Percentiles rank a stretch among this genome's conserved stretches.
These are phyloP conservation scores for Brachypodium distachyon DNA, from an alignment of 202 grass and related monocot species.

Conservation along the genomic window DNA sequence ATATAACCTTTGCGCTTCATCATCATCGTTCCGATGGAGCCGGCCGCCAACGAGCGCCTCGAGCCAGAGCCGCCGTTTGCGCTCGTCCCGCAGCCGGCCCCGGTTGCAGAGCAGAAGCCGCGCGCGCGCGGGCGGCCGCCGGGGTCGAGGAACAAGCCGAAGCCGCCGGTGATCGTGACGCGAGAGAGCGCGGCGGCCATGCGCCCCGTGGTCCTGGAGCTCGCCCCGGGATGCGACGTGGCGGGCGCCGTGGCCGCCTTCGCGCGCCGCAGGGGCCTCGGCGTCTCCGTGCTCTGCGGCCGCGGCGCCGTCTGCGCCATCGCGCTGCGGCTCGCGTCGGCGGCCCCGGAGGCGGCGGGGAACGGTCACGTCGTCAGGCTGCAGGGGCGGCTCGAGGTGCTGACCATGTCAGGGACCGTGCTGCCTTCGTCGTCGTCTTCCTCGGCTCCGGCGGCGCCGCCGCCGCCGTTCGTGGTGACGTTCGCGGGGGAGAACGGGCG, in stretches of 20 bases:
- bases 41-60: too few relatives aligned
- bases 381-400: conserved; percentile 62
- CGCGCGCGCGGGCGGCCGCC: conserved; percentile 10
- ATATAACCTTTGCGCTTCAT: background rate
- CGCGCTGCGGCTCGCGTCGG: conserved; percentile 30
- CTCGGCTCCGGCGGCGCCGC: background rate
- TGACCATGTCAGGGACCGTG: conserved; percentile 55
- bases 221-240: conserved; percentile 46
- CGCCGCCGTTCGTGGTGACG: conserved; percentile 41
- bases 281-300: conserved; percentile 61
- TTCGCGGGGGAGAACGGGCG: conserved; percentile 34
- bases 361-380: too few relatives aligned
- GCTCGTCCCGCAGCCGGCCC: background rate
- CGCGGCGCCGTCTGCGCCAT: conserved; percentile 43
- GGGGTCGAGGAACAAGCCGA: conserved; percentile 77
- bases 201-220: conserved; percentile 51
- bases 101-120: background rate
- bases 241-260: conserved; percentile 23
- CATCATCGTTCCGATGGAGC: too few relatives aligned
- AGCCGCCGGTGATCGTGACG: conserved; percentile 60
- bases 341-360: background rate
- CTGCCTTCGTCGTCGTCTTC: conserved; percentile 18
- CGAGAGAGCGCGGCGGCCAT: conserved; percentile 53
- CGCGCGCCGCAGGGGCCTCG: conserved; percentile 35
- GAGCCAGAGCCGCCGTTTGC: background rate